Evolutionary conservation across 345 rosid genomes (phyloP), one percentile per base, ranked within the genome.

Genomic region (Populus pruinosa): DNA sequence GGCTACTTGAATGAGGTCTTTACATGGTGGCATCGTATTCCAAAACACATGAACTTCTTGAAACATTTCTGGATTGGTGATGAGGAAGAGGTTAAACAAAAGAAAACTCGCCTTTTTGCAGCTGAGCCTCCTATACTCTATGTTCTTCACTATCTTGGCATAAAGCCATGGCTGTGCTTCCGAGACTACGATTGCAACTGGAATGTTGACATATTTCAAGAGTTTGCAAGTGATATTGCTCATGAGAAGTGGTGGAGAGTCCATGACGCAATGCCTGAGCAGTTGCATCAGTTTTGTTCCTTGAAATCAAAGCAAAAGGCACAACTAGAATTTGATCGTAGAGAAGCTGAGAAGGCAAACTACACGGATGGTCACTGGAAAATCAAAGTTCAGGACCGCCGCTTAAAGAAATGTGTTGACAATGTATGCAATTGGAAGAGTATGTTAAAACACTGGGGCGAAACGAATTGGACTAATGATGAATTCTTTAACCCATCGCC

Each of bases 401-500:
- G 85, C 20, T 10, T 78, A 20, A 82, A 67, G 39, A 82, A 78
- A 78, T 82, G 85, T 6, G 68, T 75, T 29, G 85, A 82, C 67
- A 78, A 82, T 67, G 5, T 82, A 6, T 82, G 85, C 67, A 70
- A 74, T 13, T 82, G 85, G 85, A 82, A 75, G 76, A 55, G 74
- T 29, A 82, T 82, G 85, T 61, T 82, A 44, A 67, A 47, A 69
- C 85, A 82, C 39, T 82, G 85, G 85, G 85, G 85, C 2, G 85
- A 82, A 63, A 70, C 74, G 1, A 82, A 82, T 67, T 93, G 97
- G 89, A 93, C 96, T 10, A 91, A 91, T 33, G 89, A 93, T 44
- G 86, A 87, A 64, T 77, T 79, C 53, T 84, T 76, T 63, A 77
- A 75, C 78, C 93, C 94, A 13, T 82, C 97, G 33, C 99, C 98